Evolutionary conservation across 2,329 filamentous ascomycete species (phyloP).

Genomic region (Fusarium tuaranense): DNA sequence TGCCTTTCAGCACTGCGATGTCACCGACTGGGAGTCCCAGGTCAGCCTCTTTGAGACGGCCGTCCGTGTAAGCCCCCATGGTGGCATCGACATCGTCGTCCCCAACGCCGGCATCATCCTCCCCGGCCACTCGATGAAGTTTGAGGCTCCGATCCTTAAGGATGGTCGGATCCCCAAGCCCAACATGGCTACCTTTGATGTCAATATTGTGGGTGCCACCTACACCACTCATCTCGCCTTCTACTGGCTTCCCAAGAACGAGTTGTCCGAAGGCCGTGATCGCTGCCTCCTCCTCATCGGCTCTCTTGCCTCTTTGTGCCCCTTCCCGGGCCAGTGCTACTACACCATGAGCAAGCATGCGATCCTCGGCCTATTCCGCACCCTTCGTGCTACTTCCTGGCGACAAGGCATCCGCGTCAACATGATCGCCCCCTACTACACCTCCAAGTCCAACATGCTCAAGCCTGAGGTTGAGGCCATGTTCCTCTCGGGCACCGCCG

Average conservation of each 20-base stretch:
- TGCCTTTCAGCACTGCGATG: slow-evolving; percentile 72
- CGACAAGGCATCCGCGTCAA: slow-evolving; percentile 69
- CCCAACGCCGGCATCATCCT: slow-evolving; percentile 73
- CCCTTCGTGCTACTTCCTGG: slow-evolving; percentile 62
- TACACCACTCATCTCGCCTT: slow-evolving; percentile 75
- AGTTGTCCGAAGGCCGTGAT: slow-evolving; percentile 52
- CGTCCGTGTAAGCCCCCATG: slow-evolving; percentile 62
- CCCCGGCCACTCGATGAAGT: slow-evolving; percentile 45
- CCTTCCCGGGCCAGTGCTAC: slow-evolving; percentile 59
- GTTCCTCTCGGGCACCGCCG: slow-evolving; percentile 65
- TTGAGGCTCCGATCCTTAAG: slow-evolving; percentile 61
- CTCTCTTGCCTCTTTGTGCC: slow-evolving; percentile 67
- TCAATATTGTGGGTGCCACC: slow-evolving; percentile 73
- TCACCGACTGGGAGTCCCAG: slow-evolving; percentile 74
- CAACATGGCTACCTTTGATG: slow-evolving; percentile 65
- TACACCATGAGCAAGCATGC: slow-evolving; percentile 75
- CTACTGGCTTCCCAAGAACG: slow-evolving; percentile 51
- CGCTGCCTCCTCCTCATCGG: slow-evolving; percentile 72
- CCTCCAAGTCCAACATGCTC: slow-evolving; percentile 68
- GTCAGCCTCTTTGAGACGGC: slow-evolving; percentile 72
- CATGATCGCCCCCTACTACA: slow-evolving; percentile 75
- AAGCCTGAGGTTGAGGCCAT: slow-evolving; percentile 58
- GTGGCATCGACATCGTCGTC: slow-evolving; percentile 71
- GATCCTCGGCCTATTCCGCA: slow-evolving; percentile 72
- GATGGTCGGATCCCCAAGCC: slow-evolving; percentile 58